Evolutionary conservation across 164 flowering plant genomes (phyloP), one percentile per base, ranked within the genome.

Genomic region (Magnolia officinalis): DNA sequence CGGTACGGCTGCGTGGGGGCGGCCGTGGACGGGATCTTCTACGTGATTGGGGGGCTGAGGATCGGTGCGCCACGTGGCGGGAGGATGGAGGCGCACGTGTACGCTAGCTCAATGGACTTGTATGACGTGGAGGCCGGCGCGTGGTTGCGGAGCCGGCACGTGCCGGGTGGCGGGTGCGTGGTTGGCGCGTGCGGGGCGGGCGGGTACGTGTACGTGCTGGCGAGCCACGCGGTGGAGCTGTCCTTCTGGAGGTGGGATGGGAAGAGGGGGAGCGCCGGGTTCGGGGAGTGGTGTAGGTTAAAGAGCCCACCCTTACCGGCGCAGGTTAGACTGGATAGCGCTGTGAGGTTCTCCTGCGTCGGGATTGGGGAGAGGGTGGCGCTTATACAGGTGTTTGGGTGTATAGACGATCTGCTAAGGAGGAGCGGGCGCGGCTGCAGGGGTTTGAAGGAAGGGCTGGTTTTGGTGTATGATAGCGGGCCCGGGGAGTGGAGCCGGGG

Each of bases 161-260:
- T 95, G 11, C 98, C 98, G 1, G 92, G 90, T 20, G 97, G 98
- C 1, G 98, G 98, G 0, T 95, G 98, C 77, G 94, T 95, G 74
- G 93, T 95, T 84, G 95, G 94, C 19, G 97, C 93, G 1, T 91
- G 96, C 74, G 89, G 86, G 1, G 90, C 87, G 0, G 85, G 71
- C 0, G 97, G 91, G 1, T 23, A 75, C 76, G 80, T 94, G 4
- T 94, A 88, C 80, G 83, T 93, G 50, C 78, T 94, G 63, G 81
- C 94, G 18, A 94, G 96, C 81, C 97, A 92, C 75, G 93, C 96
- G 45, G 94, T 95, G 80, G 98, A 91, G 85, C 84, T 95, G 4
- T 89, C 96, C 13, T 90, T 95, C 50, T 95, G 98, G 98, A 83
- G 88, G 74, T 93, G 86, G 80, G 86, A 91, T 59, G 93, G 84